phyloP scores from a whole-genome alignment of 495 filamentous ascomycete species.

The Friedmanniomyces endolithicus region DNA sequence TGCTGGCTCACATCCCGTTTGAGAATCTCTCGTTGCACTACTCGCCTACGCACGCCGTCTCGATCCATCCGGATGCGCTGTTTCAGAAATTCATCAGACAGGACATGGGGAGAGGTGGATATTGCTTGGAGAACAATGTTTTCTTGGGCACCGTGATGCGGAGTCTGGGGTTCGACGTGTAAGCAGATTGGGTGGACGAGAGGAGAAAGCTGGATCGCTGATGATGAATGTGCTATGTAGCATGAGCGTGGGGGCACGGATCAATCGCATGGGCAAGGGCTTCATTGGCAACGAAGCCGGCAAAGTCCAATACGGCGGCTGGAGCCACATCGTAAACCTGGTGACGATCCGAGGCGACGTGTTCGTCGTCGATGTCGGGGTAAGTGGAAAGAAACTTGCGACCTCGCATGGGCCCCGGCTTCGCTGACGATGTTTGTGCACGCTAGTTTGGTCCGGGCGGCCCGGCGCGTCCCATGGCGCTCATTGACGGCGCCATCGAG shows the following conservation, averaged over 20 bases:
- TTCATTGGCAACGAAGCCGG: conserved; percentile 30
- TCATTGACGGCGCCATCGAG: conserved; percentile 26
- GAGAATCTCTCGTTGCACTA: conserved; percentile 53
- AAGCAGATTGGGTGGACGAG: conserved; percentile 21
- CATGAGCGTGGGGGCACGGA: conserved; percentile 12
- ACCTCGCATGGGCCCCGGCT: not conserved
- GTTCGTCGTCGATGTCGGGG: conserved; percentile 55
- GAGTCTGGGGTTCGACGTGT: conserved; percentile 47
- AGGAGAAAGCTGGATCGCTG: not conserved
- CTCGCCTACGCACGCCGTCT: conserved; percentile 39
- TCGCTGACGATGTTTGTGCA: not conserved
- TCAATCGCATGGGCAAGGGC: not conserved
- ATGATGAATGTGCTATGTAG: conserved; percentile 11
- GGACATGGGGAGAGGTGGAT: conserved; percentile 49
- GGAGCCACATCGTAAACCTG: conserved; percentile 59
- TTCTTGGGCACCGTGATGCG: conserved; percentile 52
- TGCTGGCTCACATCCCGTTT: conserved; percentile 53
- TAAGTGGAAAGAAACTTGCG: not conserved
- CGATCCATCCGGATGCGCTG: conserved; percentile 43
- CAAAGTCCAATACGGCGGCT: conserved; percentile 17
- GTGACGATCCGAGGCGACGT: conserved; percentile 39
- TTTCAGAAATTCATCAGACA: conserved; percentile 51
- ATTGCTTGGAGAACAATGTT: conserved; percentile 63
- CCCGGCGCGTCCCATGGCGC: conserved; percentile 41
- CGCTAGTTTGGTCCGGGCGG: conserved; percentile 54